A percentile compares a stretch with the other conserved stretches of the same genome.
phyloP scores from a whole-genome alignment of 2,329 filamentous ascomycete genomes.

The Alternaria rosae region DNA sequence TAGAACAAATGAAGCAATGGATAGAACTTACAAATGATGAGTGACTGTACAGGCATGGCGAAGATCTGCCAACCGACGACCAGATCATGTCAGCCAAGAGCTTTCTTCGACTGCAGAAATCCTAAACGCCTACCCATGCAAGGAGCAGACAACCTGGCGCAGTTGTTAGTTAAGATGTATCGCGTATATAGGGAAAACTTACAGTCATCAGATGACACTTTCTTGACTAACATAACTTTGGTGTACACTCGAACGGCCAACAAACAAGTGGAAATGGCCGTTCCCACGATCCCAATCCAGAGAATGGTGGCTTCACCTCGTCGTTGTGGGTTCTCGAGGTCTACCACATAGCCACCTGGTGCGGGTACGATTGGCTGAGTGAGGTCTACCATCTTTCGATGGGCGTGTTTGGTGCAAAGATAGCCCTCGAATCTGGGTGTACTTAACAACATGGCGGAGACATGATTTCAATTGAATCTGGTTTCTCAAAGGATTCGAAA shows the following conservation, averaged over 20 bases:
- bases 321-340: slow-evolving; percentile 33
- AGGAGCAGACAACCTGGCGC: not conserved
- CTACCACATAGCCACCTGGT: slow-evolving; percentile 32
- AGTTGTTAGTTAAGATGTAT: not conserved
- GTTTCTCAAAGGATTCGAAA: not conserved
- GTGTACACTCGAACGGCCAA: slow-evolving; percentile 33
- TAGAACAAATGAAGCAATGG: not conserved
- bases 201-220: slow-evolving; percentile 35
- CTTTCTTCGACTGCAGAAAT: not conserved
- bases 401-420: not conserved
- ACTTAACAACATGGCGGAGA: not conserved
- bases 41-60: not conserved
- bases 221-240: slow-evolving; percentile 26
- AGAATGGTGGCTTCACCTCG: slow-evolving; percentile 19
- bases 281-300: slow-evolving; percentile 28
- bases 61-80: not conserved
- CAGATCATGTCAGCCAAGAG: not conserved
- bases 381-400: slow-evolving; percentile 2
- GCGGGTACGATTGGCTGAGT: slow-evolving; percentile 21
- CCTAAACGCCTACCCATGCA: not conserved
- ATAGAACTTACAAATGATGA: not conserved
- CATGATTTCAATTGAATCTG: not conserved
- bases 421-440: not conserved
- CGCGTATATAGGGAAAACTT: not conserved
- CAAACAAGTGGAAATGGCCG: slow-evolving; percentile 25